Conservation (phyloP, 225 moss, liverwort and hornwort genomes). For the Bryoerythrophyllum caledonicum region DNA sequence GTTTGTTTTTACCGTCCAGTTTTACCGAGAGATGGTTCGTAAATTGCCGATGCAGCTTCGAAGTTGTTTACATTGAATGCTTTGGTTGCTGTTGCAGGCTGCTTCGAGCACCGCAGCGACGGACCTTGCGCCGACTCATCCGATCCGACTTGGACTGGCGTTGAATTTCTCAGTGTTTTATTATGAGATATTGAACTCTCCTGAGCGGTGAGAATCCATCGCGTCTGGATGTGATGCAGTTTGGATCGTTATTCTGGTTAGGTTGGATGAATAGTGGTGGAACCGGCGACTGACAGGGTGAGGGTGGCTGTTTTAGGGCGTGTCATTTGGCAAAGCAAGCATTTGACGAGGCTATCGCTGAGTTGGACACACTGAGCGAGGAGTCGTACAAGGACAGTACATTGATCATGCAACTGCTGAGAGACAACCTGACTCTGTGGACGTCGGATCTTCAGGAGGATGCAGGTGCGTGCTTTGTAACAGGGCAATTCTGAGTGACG, state of each 20-base stretch:
- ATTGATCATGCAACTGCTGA: slow-evolving; percentile 64
- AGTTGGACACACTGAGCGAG: slow-evolving; percentile 61
- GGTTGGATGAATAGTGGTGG: neutral
- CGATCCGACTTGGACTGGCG: slow-evolving; percentile 39
- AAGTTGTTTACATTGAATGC: neutral
- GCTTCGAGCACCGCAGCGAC: slow-evolving; percentile 39
- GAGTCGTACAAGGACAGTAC: slow-evolving; percentile 70
- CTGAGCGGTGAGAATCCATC: slow-evolving; percentile 23
- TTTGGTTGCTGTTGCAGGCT: slow-evolving; percentile 17
- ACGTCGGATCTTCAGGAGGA: slow-evolving; percentile 64
- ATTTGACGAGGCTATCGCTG: slow-evolving; percentile 65
- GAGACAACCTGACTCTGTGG: slow-evolving; percentile 66
- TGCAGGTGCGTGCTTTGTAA: neutral
- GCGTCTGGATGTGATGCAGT: neutral
- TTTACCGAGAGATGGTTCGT: neutral
- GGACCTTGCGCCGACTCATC: slow-evolving; percentile 42
- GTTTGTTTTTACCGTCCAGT: neutral
- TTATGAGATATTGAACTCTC: slow-evolving; percentile 42
- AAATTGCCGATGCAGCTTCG: neutral
- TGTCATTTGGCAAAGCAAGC: slow-evolving; percentile 68
- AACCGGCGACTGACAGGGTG: neutral
- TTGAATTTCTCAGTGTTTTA: slow-evolving; percentile 47
- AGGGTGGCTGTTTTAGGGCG: slow-evolving; percentile 33
- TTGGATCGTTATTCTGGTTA: neutral
- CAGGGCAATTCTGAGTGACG: neutral